phyloP scores from a whole-genome alignment of 1,284 basidiomycete species.

The Mycosarcoma mackinlayi region DNA sequence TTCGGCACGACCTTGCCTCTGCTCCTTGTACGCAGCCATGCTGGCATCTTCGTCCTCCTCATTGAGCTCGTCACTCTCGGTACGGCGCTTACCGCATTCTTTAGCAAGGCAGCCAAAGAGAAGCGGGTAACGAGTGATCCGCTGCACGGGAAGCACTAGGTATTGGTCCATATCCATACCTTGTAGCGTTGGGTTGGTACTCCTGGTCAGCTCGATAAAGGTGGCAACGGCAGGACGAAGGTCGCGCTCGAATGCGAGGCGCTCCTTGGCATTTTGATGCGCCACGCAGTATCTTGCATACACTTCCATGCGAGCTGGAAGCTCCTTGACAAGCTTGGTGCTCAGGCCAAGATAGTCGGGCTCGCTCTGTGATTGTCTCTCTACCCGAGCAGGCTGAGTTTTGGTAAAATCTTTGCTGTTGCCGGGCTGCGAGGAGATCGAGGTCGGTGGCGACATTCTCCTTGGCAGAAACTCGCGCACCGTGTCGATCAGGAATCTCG shows the following conservation, averaged over 20 bases:
- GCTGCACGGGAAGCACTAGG: slow-evolving; percentile 25
- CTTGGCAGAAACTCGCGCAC: slow-evolving; percentile 8
- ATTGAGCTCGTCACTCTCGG: slow-evolving; percentile 8
- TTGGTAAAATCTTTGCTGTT: neutral
- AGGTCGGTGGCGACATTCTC: slow-evolving; percentile 10
- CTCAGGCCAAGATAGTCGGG: slow-evolving; percentile 18
- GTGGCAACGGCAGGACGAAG: slow-evolving; percentile 15
- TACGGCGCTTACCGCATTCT: slow-evolving; percentile 14
- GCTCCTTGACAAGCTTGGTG: slow-evolving; percentile 13
- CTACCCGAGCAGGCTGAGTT: neutral
- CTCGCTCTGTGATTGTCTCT: slow-evolving; percentile 1
- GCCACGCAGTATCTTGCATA: slow-evolving; percentile 19
- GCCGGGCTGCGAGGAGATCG: slow-evolving; percentile 11
- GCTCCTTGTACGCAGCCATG: neutral
- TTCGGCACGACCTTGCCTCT: slow-evolving; percentile 6
- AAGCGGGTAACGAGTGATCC: slow-evolving; percentile 24
- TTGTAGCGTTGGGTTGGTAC: slow-evolving; percentile 23
- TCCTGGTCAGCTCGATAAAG: slow-evolving; percentile 18
- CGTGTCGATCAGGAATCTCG: slow-evolving; percentile 15
- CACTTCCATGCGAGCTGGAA: slow-evolving; percentile 24
- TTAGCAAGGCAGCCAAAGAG: slow-evolving; percentile 28
- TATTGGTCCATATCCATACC: slow-evolving; percentile 28
- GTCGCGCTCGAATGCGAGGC: slow-evolving; percentile 16
- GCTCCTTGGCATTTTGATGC: slow-evolving; percentile 17
- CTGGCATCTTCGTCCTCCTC: slow-evolving; percentile 18